phyloP scores from a whole-genome alignment of 2,329 filamentous ascomycete genomes.

The Cryphonectria parasitica region DNA sequence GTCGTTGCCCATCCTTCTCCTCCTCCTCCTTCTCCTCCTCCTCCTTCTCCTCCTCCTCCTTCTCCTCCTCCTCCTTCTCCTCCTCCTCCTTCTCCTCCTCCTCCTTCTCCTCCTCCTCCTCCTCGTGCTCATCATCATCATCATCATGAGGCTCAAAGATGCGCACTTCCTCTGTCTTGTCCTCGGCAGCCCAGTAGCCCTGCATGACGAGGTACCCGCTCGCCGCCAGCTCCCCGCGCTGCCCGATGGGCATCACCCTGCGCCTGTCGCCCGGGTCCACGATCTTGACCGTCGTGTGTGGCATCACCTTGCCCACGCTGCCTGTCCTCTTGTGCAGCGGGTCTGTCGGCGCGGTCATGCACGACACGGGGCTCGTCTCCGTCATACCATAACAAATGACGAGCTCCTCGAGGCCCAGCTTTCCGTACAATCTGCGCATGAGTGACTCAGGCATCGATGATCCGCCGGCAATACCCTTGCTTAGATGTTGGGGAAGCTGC shows the following conservation, averaged over 20 bases:
- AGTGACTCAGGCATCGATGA: constrained; percentile 81
- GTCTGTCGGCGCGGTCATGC: constrained; percentile 82
- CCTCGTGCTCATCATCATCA: constrained; percentile 34
- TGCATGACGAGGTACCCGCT: constrained; percentile 89
- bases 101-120: constrained; percentile 1
- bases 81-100: constrained; percentile 52
- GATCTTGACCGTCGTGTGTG: constrained; percentile 78
- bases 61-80: constrained; percentile 17
- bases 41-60: constrained; percentile 42
- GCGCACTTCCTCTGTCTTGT: constrained; percentile 69
- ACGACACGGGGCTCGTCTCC: constrained; percentile 77
- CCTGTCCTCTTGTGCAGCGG: constrained; percentile 72
- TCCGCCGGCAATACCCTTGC: constrained; percentile 92
- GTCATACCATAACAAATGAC: constrained; percentile 98
- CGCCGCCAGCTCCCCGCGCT: constrained; percentile 80
- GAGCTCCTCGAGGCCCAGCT: constrained; percentile 76
- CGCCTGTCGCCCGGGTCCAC: constrained; percentile 68
- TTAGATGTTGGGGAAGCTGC: constrained; percentile 50
- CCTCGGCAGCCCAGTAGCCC: constrained; percentile 81
- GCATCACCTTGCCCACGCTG: constrained; percentile 79
- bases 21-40: constrained; percentile 41
- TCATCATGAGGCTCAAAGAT: constrained; percentile 41
- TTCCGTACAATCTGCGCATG: constrained; percentile 75
- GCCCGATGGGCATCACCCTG: constrained; percentile 63
- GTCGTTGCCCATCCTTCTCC: no score